Conservation (phyloP, 441 rosid genomes). For the Biscutella laevigata region DNA sequence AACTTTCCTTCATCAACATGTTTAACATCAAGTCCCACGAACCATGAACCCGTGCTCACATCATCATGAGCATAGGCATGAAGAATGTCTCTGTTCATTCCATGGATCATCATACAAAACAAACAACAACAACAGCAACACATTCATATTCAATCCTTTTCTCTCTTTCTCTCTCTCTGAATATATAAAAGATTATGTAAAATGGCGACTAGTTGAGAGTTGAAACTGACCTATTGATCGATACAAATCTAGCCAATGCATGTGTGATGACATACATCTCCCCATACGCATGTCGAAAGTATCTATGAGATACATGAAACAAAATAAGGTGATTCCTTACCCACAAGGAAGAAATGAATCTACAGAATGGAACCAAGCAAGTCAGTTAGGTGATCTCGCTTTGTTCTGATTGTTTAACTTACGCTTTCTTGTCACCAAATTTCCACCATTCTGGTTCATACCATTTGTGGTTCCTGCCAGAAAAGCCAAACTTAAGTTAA, state of each 20-base stretch:
- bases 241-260: constrained; percentile 72
- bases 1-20: constrained; percentile 76
- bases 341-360: neutral
- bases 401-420: constrained; percentile 28
- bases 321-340: neutral
- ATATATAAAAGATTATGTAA: neutral
- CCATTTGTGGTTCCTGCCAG: constrained; percentile 78
- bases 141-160: neutral
- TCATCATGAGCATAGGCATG: constrained; percentile 85
- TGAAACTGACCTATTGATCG: constrained; percentile 63
- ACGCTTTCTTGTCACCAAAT: constrained; percentile 89
- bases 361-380: no score
- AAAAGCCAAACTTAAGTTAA: neutral
- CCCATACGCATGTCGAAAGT: constrained; percentile 90
- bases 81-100: constrained; percentile 51
- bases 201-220: neutral
- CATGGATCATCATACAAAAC: constrained; percentile 13
- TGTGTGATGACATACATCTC: constrained; percentile 73
- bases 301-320: constrained; percentile 38
- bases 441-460: constrained; percentile 99
- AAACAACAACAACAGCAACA: neutral
- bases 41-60: constrained; percentile 90
- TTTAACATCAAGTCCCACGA: constrained; percentile 72
- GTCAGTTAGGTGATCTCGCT: no score
- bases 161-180: neutral